Evolutionary conservation across 116 monocot genomes (phyloP), one percentile per base, ranked within the genome.

Genomic region (Zostera marina): DNA sequence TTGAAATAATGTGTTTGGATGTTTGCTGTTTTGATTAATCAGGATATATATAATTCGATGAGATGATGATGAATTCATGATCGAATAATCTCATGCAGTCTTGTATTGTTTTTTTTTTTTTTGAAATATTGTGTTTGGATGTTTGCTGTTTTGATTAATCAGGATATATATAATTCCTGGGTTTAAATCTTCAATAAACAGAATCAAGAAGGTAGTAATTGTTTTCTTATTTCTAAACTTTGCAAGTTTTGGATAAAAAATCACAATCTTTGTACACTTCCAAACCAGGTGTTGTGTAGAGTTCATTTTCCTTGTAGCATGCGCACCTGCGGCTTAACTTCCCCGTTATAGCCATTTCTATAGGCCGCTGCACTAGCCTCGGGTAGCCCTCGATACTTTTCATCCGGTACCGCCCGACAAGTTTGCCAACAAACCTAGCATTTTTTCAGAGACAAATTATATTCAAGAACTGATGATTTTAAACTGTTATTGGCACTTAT

Each of bases 361-460:
- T 47, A 24, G 94, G 85, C 40, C 79, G 67, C 73, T 77, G 79
- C 46, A 88, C 75, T 56, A 88, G 63, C 58, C 94, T 79, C 17
- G 94, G 94, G 47, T 85, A 88, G 3, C 94, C 94, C 0, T 17
- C 60, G 19, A 82, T 85, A 94, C 94, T 80, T 88, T 61, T 64
- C 88, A 88, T 56, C 94, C 94, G 82, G 66, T 88, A 94, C 16
- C 77, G 79, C 9, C 94, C 94, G 62, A 78, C 71, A 60, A 94
- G 81, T 48, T 79, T 88, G 53, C 94, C 94, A 43, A 68, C 88
- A 70, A 59, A 84, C 60, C 94, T 94, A 69, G 17, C 9, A 78
- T 47, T 45, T 24, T 44, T 19, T 3, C 4, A 23, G 11, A 21
- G 41, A 32, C 32, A 2, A 0, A 5, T 32, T 32, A 32, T 32